Evolutionary conservation across 257 asterid genomes (phyloP), one percentile per base, ranked within the genome.

Genomic region (Salvia splendens): DNA sequence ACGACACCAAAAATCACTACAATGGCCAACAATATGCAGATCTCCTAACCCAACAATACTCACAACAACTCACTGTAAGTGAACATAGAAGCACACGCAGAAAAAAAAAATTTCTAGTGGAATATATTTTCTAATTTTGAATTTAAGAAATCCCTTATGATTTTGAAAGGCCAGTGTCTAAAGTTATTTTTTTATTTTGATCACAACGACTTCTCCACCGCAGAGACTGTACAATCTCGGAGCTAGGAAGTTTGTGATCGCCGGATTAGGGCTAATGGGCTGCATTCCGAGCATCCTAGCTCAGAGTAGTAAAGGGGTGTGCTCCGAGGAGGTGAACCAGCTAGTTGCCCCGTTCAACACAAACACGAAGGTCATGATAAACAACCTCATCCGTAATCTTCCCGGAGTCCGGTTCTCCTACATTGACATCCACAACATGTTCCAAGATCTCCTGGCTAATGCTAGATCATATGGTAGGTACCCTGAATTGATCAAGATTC

Each of bases 171-270:
- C n/a, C n/a, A n/a, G n/a, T n/a, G n/a, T n/a, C n/a, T n/a, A n/a
- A n/a, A n/a, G n/a, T n/a, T n/a, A 20, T 20, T 20, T 20, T 0
- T 20, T 20, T 0, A 20, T 20, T 20, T 20, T 20, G 24, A 20
- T 20, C 1, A 20, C 1, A 20, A 33, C 6, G 42, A 5, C 8
- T 38, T 38, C 1, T 5, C 8, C 9, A 6, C 42, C 6, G 78
- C 81, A 89, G 97, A 87, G 88, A 54, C n/a, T 92, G 72, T 86
- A 89, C 78, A 85, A 83, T 72, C 89, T 92, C 43, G 98, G 98
- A 77, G 98, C 96, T 16, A 80, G 96, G 73, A 92, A 74, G 68
- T 86, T 92, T 41, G 95, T 83, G 58, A 92, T 92, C 38, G 85
- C 81, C 0, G 98, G 98, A 40, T 74, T 92, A 4, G 98, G 97